A percentile compares a stretch with the other conserved stretches of the same genome.
Evolutionary conservation across 1,139 yeast species (phyloP).

Genomic region (Candida tunisiensis): DNA sequence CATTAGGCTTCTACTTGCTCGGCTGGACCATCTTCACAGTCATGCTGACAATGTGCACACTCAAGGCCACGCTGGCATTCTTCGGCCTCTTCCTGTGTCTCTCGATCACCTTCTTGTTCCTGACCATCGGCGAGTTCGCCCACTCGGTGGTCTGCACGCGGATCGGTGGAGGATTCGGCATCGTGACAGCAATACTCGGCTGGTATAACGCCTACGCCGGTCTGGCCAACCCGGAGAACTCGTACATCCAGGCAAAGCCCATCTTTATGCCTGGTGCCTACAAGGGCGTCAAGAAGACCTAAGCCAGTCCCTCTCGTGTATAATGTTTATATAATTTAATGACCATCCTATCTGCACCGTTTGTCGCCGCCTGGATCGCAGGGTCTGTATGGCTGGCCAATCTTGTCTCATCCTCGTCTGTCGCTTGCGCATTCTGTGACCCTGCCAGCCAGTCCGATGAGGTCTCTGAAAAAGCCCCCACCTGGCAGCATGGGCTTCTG

Average conservation of each 20-base stretch:
- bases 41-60: conserved; percentile 45
- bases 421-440: too few species aligned
- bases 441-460: too few species aligned
- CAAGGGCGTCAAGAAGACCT: too few species aligned
- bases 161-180: conserved; percentile 72
- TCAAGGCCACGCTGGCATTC: conserved; percentile 73
- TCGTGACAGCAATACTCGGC: conserved; percentile 63
- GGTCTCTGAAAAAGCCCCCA: too few species aligned
- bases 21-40: conserved; percentile 74
- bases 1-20: conserved; percentile 55
- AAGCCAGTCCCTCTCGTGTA: too few species aligned
- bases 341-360: too few species aligned
- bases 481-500: too few species aligned
- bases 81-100: conserved; percentile 49
- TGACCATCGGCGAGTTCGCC: conserved; percentile 40
- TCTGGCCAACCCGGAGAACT: conserved; percentile 50
- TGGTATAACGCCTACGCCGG: conserved; percentile 94
- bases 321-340: too few species aligned
- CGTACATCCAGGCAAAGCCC: conserved; percentile 43
- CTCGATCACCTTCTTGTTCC: conserved; percentile 46
- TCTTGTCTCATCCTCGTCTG: too few species aligned
- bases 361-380: too few species aligned
- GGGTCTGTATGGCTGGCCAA: too few species aligned
- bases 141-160: conserved; percentile 24
- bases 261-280: conserved; percentile 21